Evolutionary conservation across 129 eudicot species (phyloP), one percentile per base, ranked within the genome.

Genomic region (Escallonia herrerae): DNA sequence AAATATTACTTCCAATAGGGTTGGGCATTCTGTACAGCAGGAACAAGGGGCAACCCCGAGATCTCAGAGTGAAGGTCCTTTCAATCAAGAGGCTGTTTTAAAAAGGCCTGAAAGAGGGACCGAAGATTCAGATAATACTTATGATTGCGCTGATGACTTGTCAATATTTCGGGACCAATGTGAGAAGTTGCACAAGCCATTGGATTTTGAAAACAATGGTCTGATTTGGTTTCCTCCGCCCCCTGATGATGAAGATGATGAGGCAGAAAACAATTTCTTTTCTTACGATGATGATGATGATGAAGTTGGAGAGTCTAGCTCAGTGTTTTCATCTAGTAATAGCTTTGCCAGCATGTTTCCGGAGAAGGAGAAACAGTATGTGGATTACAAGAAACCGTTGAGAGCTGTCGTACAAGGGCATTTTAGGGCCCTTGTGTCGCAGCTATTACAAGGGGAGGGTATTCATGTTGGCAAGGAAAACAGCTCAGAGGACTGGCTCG

Each of bases 391-490:
- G 63, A 84, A 80, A 56, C 84, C 95, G 2, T 45, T 86, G 67
- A 82, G 62, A 69, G 67, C 65, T 72, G 88, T 75, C 14, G 81
- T 94, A 38, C 82, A 94, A 56, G 95, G 97, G 22, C 97, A 94
- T 79, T 94, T 94, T 73, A 80, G 99, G 71, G 95, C 95, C 57
- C 97, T 94, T 64, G 99, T 94, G 3, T 84, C 83, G 14, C 97
- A 94, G 65, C 80, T 94, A 57, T 67, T 94, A 65, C 87, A 86
- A 48, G 93, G 84, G 6, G 86, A 78, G 69, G 80, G 83, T 15
- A 73, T 82, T 61, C 74, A 55, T 11, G 7, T 54, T 60, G 71
- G 62, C 48, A 42, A 15, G 6, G 71, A 56, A 42, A 55, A 67
- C 49, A 62, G 66, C 45, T 8, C 57, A 22, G 88, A 81, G 53